Conservation (phyloP, 305 asterid species). For the Solanum hybrid region DNA sequence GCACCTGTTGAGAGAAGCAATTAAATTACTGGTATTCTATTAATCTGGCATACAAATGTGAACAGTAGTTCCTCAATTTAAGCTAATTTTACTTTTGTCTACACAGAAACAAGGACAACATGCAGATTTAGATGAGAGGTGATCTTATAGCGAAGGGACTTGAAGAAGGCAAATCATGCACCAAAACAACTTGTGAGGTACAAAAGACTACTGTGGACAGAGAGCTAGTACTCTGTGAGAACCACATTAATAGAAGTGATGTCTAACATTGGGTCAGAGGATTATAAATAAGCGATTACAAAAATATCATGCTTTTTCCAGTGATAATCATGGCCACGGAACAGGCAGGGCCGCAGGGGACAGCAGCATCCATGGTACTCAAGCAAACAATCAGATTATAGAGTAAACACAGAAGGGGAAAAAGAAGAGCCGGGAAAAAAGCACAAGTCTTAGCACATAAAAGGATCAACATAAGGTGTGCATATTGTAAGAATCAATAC, state of each 20-base stretch:
- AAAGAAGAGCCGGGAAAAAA: not conserved
- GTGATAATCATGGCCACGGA: not conserved
- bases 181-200: not conserved
- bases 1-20: constrained; percentile 32
- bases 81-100: not conserved
- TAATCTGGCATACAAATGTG: not conserved
- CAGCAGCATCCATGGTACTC: not conserved
- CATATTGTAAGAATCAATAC: constrained; percentile 23
- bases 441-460: not conserved
- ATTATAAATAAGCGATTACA: not conserved
- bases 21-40: not conserved
- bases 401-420: not conserved
- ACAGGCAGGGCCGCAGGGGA: not conserved
- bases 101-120: not conserved
- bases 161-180: not conserved
- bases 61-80: not conserved
- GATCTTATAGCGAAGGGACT: not conserved
- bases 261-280: not conserved
- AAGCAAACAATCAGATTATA: not conserved
- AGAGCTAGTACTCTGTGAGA: not conserved
- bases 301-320: not conserved
- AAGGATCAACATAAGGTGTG: not conserved
- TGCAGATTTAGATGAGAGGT: not conserved
- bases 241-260: not conserved
- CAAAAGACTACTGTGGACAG: not conserved